Percentiles rank a stretch among this genome's conserved stretches.
phyloP scores from a whole-genome alignment of 371 early-diverging fungal genomes.

The Encephalitozoon intestinalis region DNA sequence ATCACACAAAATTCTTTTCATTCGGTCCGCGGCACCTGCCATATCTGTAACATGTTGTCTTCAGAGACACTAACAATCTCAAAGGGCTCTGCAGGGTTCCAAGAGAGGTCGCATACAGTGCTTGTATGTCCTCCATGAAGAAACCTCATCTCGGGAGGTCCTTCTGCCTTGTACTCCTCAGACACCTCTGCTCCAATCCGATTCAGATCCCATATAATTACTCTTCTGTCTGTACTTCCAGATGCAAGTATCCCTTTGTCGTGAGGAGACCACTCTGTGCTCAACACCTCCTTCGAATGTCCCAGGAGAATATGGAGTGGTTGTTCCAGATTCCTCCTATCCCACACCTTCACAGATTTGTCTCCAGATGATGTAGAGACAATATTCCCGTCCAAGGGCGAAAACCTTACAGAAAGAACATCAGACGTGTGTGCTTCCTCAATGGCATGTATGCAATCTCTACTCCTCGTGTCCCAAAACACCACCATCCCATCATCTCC shows the following conservation, averaged over 20 bases:
- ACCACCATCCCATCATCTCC: constrained; percentile 80
- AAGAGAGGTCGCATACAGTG: constrained; percentile 81
- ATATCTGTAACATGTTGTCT: constrained; percentile 88
- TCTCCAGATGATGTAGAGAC: constrained; percentile 88
- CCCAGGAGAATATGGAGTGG: constrained; percentile 74
- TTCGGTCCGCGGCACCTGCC: constrained; percentile 64
- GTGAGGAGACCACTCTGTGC: constrained; percentile 85
- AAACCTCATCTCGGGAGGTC: constrained; percentile 91
- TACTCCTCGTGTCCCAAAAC: constrained; percentile 69
- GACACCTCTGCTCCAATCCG: constrained; percentile 78
- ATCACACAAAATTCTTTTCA: constrained; percentile 9
- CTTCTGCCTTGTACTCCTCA: constrained; percentile 87
- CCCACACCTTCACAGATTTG: constrained; percentile 84
- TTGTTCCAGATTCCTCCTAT: constrained; percentile 73
- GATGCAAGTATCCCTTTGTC: constrained; percentile 79
- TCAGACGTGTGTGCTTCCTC: constrained; percentile 77
- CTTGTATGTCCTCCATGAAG: constrained; percentile 95
- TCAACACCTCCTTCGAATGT: constrained; percentile 79
- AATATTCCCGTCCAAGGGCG: constrained; percentile 72
- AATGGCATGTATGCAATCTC: constrained; percentile 63
- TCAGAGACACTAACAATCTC: constrained; percentile 81
- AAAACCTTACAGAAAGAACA: constrained; percentile 81
- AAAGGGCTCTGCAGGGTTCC: constrained; percentile 89
- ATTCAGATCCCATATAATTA: constrained; percentile 86
- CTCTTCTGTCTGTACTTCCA: constrained; percentile 75